Evolutionary conservation across 495 filamentous ascomycete genomes (phyloP), one percentile per base, ranked within the genome.

Genomic region (Alectoria sarmentosa): DNA sequence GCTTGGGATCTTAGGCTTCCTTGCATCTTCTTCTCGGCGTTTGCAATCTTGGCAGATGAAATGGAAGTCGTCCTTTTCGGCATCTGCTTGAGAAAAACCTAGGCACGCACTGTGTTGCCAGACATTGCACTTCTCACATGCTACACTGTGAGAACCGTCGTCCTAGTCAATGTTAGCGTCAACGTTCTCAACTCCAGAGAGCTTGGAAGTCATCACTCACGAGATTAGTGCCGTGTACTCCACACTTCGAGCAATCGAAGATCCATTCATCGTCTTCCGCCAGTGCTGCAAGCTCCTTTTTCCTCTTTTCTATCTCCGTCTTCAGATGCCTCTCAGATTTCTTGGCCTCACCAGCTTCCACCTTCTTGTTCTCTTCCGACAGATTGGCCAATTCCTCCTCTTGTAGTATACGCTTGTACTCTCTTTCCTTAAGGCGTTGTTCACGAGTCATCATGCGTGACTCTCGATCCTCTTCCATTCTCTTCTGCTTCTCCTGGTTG

Each of bases 81-180:
- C 93, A 63, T 90, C 88, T 55, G 80, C 79, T 64, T 90, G 82
- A 15, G 80, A 81, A 64, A 98, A 89, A 38, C 86, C 89, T 58
- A 96, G 84, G 70, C 94, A 98, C 58, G 86, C 88, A 78, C 89
- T 93, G 70, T 97, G 94, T 72, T 97, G 93, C 94, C 94, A 98
- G 26, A 96, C 86, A 72, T 89, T 94, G 80, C 94, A 98, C 58
- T 82, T 87, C 70, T 98, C 94, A 73, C 94, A 98, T n/a, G 92
- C 88, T 64, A 98, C 84, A 72, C 90, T 96, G 73, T 96, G 90
- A 3, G 89, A 87, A 57, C 94, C 94, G 69, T 97, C 94, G 68
- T 97, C 93, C 83, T 87, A 65, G 6, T 5, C 19, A 26, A n/a
- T 21, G 21, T 59, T 5, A 63, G 42, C 58, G 13, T 55, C 38